phyloP scores from a whole-genome alignment of 73 alveolate genomes.

The Diophrys appendiculata region DNA sequence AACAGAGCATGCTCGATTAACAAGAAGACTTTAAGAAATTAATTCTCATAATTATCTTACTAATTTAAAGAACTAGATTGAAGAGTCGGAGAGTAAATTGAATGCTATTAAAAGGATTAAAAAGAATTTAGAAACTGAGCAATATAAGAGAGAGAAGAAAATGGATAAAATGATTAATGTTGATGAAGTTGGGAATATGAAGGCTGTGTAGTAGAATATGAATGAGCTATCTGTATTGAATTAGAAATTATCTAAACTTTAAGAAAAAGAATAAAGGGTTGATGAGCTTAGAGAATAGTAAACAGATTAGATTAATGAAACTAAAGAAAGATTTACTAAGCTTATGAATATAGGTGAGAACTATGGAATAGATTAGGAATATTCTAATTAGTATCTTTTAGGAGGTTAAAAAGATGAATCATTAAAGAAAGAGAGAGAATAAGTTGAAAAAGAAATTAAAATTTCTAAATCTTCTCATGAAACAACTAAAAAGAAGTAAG shows the following conservation, averaged over 20 bases:
- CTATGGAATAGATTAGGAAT: slow-evolving; percentile 9
- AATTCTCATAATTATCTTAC: slow-evolving; percentile 12
- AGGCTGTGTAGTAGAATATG: slow-evolving; percentile 10
- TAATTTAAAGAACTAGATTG: slow-evolving; percentile 18
- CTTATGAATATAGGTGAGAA: slow-evolving; percentile 7
- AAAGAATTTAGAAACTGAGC: slow-evolving; percentile 20
- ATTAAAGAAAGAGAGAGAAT: not conserved
- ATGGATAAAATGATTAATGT: slow-evolving; percentile 43
- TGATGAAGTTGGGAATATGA: slow-evolving; percentile 39
- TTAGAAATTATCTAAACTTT: slow-evolving; percentile 11
- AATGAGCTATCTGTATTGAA: not conserved
- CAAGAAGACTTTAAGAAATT: slow-evolving; percentile 13
- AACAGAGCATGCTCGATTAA: slow-evolving; percentile 23
- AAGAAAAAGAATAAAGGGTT: slow-evolving; percentile 13
- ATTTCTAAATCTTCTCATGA: not conserved
- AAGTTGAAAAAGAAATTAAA: slow-evolving; percentile 7
- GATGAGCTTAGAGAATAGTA: not conserved
- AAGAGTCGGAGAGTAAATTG: slow-evolving; percentile 15
- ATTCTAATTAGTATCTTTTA: not conserved
- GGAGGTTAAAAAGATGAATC: not conserved
- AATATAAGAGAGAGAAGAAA: slow-evolving; percentile 41
- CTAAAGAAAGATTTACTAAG: slow-evolving; percentile 22
- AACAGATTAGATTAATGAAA: not conserved
- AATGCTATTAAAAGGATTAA: slow-evolving; percentile 13
- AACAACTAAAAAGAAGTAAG: slow-evolving; percentile 23